These are phyloP conservation scores for Cyclotella distinguenda DNA, from an alignment of 108 stramenopile species.

Conservation along the genomic window DNA sequence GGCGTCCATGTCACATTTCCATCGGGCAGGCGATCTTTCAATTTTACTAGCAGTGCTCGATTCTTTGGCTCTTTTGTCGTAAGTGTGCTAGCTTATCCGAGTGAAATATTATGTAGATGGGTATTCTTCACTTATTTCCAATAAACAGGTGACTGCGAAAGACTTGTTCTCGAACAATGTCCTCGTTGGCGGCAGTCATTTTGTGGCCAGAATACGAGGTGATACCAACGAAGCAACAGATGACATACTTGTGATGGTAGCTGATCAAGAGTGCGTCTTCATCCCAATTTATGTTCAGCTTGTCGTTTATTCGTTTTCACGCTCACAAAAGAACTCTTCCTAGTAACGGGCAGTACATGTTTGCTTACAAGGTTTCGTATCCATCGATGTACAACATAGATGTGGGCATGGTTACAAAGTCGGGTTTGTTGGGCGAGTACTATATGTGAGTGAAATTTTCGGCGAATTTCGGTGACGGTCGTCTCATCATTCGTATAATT, in stretches of 20 bases:
- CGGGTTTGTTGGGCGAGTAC: slow-evolving; percentile 19
- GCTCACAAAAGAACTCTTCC: neutral
- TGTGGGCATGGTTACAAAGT: slow-evolving; percentile 22
- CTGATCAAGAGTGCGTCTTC: slow-evolving; percentile 27
- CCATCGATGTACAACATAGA: slow-evolving; percentile 25
- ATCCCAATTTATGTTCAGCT: neutral
- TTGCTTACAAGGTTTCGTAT: slow-evolving; percentile 23
- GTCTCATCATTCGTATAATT: neutral
- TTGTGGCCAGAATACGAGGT: slow-evolving; percentile 16
- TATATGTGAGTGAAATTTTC: neutral
- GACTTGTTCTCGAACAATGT: slow-evolving; percentile 21
- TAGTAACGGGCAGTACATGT: slow-evolving; percentile 24
- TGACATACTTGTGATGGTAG: slow-evolving; percentile 2
- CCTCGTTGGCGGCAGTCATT: slow-evolving; percentile 10
- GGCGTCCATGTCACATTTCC: neutral
- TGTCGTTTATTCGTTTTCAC: neutral
- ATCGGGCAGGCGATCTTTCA: neutral
- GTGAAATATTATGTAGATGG: neutral
- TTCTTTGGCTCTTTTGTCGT: slow-evolving; percentile 17
- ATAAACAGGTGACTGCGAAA: slow-evolving; percentile 4
- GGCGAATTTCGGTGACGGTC: too few species aligned
- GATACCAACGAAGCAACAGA: neutral
- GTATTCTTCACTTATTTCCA: neutral
- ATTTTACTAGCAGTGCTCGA: slow-evolving; percentile 10
- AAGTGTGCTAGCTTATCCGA: neutral